phyloP scores from a whole-genome alignment of 192 early-diverging fungal species.

The Cetraspora pellucida region DNA sequence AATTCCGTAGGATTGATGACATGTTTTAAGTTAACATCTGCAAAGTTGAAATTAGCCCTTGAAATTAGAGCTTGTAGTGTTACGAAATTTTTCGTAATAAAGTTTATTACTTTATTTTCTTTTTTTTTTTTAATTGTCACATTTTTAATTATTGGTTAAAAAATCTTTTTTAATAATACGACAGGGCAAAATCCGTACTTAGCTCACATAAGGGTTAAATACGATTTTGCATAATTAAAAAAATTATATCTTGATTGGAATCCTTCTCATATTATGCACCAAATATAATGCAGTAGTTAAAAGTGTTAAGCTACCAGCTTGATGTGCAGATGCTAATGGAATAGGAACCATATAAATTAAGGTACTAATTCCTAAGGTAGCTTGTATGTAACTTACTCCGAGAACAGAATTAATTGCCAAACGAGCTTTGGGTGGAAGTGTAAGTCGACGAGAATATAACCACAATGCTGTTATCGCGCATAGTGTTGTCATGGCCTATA shows the following conservation, averaged over 20 bases:
- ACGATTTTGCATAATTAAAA: too few species aligned
- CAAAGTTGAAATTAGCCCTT: too few species aligned
- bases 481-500: slow-evolving; percentile 79
- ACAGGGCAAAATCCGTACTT: too few species aligned
- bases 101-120: too few species aligned
- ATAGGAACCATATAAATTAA: slow-evolving; percentile 93
- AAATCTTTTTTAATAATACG: too few species aligned
- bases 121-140: too few species aligned
- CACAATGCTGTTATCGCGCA: slow-evolving; percentile 73
- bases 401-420: slow-evolving; percentile 76
- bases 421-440: slow-evolving; percentile 68
- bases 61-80: too few species aligned
- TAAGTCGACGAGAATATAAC: slow-evolving; percentile 69
- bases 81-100: too few species aligned
- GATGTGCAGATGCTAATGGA: slow-evolving; percentile 90
- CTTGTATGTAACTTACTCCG: slow-evolving; percentile 74
- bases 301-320: slow-evolving; percentile 87
- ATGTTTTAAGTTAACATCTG: too few species aligned
- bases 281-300: slow-evolving; percentile 80
- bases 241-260: slow-evolving; percentile 45
- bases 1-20: too few species aligned
- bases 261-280: slow-evolving; percentile 65
- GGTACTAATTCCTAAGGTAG: slow-evolving; percentile 89
- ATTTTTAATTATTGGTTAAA: too few species aligned
- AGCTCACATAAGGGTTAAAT: too few species aligned